Evolutionary conservation across 1,284 basidiomycete species (phyloP).

Genomic region (Sporisorium exsertum): DNA sequence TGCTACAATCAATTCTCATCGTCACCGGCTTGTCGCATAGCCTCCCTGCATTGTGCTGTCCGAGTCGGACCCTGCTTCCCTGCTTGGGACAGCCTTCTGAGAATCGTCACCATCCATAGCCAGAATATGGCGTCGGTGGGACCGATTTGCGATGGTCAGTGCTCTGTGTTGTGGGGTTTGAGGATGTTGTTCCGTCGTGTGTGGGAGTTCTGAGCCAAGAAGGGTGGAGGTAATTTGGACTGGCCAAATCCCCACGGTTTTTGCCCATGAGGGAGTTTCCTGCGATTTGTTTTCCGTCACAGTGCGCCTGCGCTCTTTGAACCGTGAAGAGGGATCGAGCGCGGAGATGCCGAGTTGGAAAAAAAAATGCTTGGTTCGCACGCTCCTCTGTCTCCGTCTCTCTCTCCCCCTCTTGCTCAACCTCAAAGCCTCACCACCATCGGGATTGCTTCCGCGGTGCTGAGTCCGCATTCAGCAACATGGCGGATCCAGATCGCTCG

Average conservation of each 20-base stretch:
- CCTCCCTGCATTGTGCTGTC: not conserved
- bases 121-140: not conserved
- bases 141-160: too few species aligned
- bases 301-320: conserved; percentile 4
- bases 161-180: not conserved
- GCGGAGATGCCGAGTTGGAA: conserved; percentile 5
- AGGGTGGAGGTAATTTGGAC: conserved; percentile 9
- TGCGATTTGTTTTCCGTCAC: conserved; percentile 10
- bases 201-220: not conserved
- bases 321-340: conserved; percentile 5
- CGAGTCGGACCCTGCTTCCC: too few species aligned
- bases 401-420: not conserved
- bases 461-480: not conserved
- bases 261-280: too few species aligned
- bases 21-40: not conserved
- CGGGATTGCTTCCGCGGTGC: conserved; percentile 4
- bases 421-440: not conserved
- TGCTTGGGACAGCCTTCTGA: too few species aligned
- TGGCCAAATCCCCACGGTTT: not conserved
- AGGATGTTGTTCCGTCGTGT: not conserved
- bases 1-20: not conserved
- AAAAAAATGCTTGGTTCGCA: not conserved
- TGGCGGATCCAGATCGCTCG: conserved; percentile 32
- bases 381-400: not conserved
- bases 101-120: not conserved